A percentile compares a stretch with the other conserved stretches of the same genome.
These are phyloP conservation scores for Cryphonectria parasitica DNA, from an alignment of 2,329 filamentous ascomycete species.

Conservation along the genomic window DNA sequence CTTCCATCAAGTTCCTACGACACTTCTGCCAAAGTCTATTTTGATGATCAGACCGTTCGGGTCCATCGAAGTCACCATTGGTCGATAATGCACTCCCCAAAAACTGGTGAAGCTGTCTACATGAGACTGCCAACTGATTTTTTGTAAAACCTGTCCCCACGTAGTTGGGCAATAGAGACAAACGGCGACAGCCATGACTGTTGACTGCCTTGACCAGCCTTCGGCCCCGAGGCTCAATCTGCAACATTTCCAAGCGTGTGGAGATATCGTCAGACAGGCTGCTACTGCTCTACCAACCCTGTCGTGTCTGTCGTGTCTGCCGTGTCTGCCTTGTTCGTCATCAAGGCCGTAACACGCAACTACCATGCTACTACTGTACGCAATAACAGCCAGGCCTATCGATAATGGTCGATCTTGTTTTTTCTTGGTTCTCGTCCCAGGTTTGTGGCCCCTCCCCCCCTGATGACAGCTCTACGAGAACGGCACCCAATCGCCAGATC, in stretches of 20 bases:
- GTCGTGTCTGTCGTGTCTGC: neutral
- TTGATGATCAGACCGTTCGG: neutral
- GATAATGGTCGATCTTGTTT: neutral
- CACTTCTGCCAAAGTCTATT: neutral
- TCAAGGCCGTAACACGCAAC: neutral
- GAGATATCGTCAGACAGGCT: neutral
- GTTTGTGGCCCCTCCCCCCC: neutral
- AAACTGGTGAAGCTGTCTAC: neutral
- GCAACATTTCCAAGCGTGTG: neutral
- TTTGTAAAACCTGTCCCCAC: neutral
- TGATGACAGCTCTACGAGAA: conserved; percentile 1
- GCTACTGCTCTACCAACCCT: neutral
- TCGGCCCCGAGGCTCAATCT: neutral
- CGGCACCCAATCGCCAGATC: neutral
- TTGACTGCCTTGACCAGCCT: neutral
- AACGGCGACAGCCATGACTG: neutral
- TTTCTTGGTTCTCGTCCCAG: neutral
- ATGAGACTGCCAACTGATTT: conserved; percentile 15
- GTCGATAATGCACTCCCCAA: neutral
- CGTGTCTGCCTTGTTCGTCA: neutral
- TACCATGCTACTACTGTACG: neutral
- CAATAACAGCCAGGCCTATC: neutral
- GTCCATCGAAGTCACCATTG: neutral
- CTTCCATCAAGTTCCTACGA: conserved; percentile 4
- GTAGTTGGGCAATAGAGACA: neutral